Conservation (phyloP, 495 filamentous ascomycete species). For the Aspergillus wentii region DNA sequence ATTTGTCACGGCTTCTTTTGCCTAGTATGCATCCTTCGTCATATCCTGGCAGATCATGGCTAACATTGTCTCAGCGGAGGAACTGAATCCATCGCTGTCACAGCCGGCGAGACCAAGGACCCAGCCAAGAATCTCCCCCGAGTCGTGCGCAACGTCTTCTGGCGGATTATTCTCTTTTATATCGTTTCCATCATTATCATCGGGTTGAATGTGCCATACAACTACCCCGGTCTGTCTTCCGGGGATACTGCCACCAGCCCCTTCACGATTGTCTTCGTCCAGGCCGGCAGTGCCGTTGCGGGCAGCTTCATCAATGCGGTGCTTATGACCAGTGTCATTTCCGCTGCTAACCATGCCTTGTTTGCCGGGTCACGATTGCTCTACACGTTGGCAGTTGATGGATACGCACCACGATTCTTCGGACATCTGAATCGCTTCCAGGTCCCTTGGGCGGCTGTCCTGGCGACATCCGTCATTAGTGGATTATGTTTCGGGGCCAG, state of each 20-base stretch:
- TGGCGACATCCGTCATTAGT: conserved; percentile 49
- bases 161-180: conserved; percentile 50
- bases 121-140: conserved; percentile 43
- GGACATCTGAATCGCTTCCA: conserved; percentile 48
- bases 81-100: conserved; percentile 53
- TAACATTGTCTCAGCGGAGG: conserved; percentile 38
- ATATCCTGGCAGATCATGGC: background rate
- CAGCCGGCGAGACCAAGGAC: conserved; percentile 49
- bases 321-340: conserved; percentile 50
- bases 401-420: conserved; percentile 45
- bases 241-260: conserved; percentile 40
- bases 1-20: conserved; percentile 49
- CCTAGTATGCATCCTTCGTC: conserved; percentile 28
- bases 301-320: conserved; percentile 54
- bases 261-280: conserved; percentile 49
- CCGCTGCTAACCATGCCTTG: conserved; percentile 49
- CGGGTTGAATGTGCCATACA: conserved; percentile 52
- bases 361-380: conserved; percentile 50
- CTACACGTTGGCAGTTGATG: conserved; percentile 42
- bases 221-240: conserved; percentile 36
- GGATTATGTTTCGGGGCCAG: conserved; percentile 56
- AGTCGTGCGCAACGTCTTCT: conserved; percentile 49
- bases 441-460: conserved; percentile 55
- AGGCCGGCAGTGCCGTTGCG: conserved; percentile 42
- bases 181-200: conserved; percentile 45